Base-by-base conservation (phyloP, 345 rosid species). In the Gossypium raimondii region DNA sequence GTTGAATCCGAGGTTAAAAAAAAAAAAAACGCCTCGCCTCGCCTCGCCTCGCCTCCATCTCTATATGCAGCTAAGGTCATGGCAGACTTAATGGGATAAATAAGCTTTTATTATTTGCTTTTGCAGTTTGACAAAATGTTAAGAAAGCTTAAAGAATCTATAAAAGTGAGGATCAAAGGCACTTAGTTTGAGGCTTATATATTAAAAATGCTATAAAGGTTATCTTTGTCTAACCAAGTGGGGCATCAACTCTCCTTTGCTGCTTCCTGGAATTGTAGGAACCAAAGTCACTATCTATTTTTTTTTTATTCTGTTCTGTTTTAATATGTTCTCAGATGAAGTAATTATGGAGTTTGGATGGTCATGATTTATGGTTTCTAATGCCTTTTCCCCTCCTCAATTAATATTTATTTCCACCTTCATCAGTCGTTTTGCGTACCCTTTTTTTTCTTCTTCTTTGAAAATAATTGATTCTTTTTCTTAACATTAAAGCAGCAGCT, bases 391-490 rank as follows among this genome's bases (percentile, higher is more conserved):
- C 7, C 41, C 41, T 34, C 41, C 41, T 34, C 7, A 5, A 34
- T 34, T 34, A 34, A 34, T 34, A 64, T 41, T 48, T n/a, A n/a
- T 41, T 13, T 50, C 24, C 7, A 22, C 69, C 24, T 64, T 10
- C 25, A 41, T 64, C 69, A 41, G 41, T 64, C 69, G 43, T 41
- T 41, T 41, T n/a, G 25, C 50, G n/a, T n/a, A 10, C 50, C 9
- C 7, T 14, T 13, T 27, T 60, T 7, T 4, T 4, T 34, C 17
- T 17, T 63, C 43, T 17, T 4, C 50, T 27, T 52, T 52, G 60
- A 69, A 69, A 69, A 51, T 25, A 8, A 25, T 51, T 51, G 73
- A 69, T 69, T 52, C 60, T 69, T 51, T 50, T 69, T 17, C 60
- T 51, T 69, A 51, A 6, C 60, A 52, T 17, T 69, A 27, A 69